Percentiles rank a stretch among this genome's conserved stretches.
Evolutionary conservation across 345 rosid species (phyloP).

Genomic region (Carallia brachiata): DNA sequence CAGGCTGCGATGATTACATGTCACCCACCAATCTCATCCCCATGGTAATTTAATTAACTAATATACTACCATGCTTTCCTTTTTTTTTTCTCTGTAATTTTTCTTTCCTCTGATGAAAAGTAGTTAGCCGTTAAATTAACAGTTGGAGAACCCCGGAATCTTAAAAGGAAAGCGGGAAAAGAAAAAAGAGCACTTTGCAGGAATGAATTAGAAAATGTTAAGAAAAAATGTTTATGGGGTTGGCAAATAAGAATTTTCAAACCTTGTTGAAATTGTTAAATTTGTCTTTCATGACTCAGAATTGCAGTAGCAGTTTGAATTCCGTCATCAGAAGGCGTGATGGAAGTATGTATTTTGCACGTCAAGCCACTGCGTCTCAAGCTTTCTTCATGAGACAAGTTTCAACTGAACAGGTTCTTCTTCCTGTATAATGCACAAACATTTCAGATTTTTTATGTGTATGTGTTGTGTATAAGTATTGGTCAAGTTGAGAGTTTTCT

Average conservation of each 20-base stretch:
- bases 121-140: too few species aligned
- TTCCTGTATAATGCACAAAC: too few species aligned
- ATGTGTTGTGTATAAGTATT: too few species aligned
- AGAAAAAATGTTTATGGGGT: too few species aligned
- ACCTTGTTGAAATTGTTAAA: neutral
- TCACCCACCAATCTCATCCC: conserved; percentile 54
- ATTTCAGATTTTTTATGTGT: too few species aligned
- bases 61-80: neutral
- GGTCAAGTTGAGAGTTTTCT: too few species aligned
- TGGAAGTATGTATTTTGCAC: conserved; percentile 54
- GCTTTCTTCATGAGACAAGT: conserved; percentile 71
- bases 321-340: conserved; percentile 50
- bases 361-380: conserved; percentile 64
- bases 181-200: too few species aligned
- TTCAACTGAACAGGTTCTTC: conserved; percentile 46
- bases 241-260: too few species aligned
- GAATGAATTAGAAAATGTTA: too few species aligned
- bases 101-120: too few species aligned
- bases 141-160: too few species aligned
- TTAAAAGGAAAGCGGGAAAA: too few species aligned
- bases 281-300: conserved; percentile 37
- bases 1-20: conserved; percentile 32
- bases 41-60: conserved; percentile 37
- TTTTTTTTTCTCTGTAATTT: neutral
- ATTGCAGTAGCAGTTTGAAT: conserved; percentile 70